These are phyloP conservation scores for Metschnikowia cubensis DNA, from an alignment of 805 yeast species.

Conservation along the genomic window DNA sequence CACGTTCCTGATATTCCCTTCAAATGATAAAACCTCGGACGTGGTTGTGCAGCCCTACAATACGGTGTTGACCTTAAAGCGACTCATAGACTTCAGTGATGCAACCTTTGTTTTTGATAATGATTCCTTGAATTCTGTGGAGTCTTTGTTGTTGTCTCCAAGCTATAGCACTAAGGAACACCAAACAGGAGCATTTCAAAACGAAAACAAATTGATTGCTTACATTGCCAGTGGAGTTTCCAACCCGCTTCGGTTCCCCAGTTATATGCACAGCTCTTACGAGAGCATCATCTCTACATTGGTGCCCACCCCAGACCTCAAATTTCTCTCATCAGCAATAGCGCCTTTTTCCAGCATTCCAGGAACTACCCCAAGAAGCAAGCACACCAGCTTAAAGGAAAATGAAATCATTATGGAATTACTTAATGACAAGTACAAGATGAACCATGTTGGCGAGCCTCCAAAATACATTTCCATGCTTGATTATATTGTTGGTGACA, in stretches of 20 bases:
- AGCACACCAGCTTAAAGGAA: conserved; percentile 65
- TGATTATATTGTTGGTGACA: conserved; percentile 61
- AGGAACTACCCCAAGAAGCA: conserved; percentile 25
- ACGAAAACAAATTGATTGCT: conserved; percentile 81
- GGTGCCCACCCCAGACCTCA: conserved; percentile 81
- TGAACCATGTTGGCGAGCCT: conserved; percentile 50
- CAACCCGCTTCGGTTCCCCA: conserved; percentile 85
- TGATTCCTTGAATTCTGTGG: conserved; percentile 71
- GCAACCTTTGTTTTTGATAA: conserved; percentile 89
- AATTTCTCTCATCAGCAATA: conserved; percentile 42
- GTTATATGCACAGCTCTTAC: conserved; percentile 82
- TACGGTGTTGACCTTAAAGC: conserved; percentile 72
- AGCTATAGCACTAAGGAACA: conserved; percentile 12
- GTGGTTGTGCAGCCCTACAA: conserved; percentile 99
- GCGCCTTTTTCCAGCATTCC: conserved; percentile 43
- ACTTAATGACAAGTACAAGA: conserved; percentile 69
- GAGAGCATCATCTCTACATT: conserved; percentile 78
- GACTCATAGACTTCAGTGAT: conserved; percentile 83
- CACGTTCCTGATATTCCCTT: conserved; percentile 85
- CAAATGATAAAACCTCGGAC: conserved; percentile 72
- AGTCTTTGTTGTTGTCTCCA: conserved; percentile 41
- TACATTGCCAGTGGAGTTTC: conserved; percentile 81
- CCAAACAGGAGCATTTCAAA: conserved; percentile 49
- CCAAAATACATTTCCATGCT: conserved; percentile 62
- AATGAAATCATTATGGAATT: conserved; percentile 83